phyloP scores from a whole-genome alignment of 1,139 yeast species.

The Nakaseomyces sp. region DNA sequence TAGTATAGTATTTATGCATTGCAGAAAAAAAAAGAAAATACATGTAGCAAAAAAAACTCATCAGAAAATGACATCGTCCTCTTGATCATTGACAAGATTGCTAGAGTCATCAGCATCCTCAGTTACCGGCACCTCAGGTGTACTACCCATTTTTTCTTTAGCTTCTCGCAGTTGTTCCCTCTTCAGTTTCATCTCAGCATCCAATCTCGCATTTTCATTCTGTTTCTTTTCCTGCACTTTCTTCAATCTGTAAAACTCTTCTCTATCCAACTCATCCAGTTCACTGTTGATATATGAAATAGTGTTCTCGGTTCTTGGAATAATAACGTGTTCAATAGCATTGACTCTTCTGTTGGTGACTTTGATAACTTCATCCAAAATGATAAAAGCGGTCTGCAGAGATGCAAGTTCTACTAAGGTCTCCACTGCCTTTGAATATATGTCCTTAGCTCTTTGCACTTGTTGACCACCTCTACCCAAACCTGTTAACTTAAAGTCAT shows the following conservation, averaged over 20 bases:
- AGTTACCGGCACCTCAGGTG: conserved; percentile 7
- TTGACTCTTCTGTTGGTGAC: conserved; percentile 97
- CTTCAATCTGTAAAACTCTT: conserved; percentile 91
- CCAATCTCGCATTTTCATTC: conserved; percentile 35
- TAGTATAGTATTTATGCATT: no score
- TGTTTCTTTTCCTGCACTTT: conserved; percentile 94
- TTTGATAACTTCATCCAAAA: conserved; percentile 93
- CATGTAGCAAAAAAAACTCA: not conserved
- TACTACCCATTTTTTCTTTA: not conserved
- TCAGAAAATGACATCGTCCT: conserved; percentile 43
- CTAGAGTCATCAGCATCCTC: conserved; percentile 17
- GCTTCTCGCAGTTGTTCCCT: conserved; percentile 17
- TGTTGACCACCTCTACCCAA: conserved; percentile 98
- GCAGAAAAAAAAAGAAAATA: no score
- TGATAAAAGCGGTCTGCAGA: conserved; percentile 88
- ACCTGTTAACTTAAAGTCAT: conserved; percentile 93
- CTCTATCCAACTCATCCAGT: conserved; percentile 94
- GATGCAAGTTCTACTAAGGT: conserved; percentile 93
- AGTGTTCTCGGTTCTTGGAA: conserved; percentile 95
- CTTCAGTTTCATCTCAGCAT: conserved; percentile 29
- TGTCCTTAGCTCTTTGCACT: conserved; percentile 87
- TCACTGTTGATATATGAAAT: conserved; percentile 90
- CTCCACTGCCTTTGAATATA: conserved; percentile 91
- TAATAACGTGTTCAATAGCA: conserved; percentile 96
- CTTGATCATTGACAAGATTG: conserved; percentile 37